Evolutionary conservation across 2,329 filamentous ascomycete genomes (phyloP), one percentile per base, ranked within the genome.

Genomic region (Fusarium lyarnte): DNA sequence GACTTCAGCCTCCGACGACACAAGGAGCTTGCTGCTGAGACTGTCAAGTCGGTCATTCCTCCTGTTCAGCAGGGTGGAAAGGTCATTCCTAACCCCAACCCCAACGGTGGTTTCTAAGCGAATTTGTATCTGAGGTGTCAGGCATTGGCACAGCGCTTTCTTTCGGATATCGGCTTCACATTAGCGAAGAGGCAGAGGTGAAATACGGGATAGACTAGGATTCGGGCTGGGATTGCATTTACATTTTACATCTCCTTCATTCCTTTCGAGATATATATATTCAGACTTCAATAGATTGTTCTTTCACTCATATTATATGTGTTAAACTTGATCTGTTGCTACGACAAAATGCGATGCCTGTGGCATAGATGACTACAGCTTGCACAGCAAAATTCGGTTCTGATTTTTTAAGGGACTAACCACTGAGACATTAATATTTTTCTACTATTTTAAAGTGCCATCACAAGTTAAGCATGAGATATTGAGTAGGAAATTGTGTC

Each of bases 41-140:
- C 80, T 17, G 74, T 61, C 10, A 61, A 70, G 5, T 80, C 81
- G 0, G 70, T 80, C 14, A 74, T 82, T 12, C 82, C 82, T 23
- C 58, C 74, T 6, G 53, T 69, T 6, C 63, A 81, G 46, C 79
- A 82, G 73, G 82, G 81, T 14, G 84, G 84, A 36, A 38, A 63
- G 21, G 77, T 83, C 58, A 78, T 83, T n/a, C 67, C 77, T 52
- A 85, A 85, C 78, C 83, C 83, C 64, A 83, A 85, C 76, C 83
- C 83, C 41, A 68, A 78, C 39, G 76, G 80, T 11, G 83, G 84
- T 12, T 82, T 85, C 53, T 76, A 76, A 76, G 46, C 45, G 23
- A 13, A 3, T 7, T 45, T 1, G 9, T 8, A 8, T 11, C 21
- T 12, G 21, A 11, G 12, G 35, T 53, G 23, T 7, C 35, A 46